A percentile compares a stretch with the other conserved stretches of the same genome.
Evolutionary conservation across 139 green algal genomes (phyloP).

Genomic region (Deuterostichococcus epilithicus): DNA sequence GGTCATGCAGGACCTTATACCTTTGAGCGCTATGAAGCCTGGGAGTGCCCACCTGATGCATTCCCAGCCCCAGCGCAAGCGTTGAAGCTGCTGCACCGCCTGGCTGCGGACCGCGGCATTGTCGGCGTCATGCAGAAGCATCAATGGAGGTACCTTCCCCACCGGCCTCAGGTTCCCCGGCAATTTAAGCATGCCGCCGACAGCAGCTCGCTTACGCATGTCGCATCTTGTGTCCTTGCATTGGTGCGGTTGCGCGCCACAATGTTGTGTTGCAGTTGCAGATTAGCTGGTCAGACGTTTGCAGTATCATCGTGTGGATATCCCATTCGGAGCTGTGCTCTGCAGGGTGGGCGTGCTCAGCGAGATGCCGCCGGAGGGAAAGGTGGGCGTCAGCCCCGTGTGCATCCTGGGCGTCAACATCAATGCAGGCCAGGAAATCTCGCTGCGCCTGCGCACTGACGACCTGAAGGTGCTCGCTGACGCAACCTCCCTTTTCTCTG

Average conservation of each 20-base stretch:
- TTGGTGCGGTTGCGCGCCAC: no score
- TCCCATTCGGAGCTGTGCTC: no score
- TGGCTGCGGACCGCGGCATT: conserved; percentile 69
- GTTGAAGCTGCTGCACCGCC: conserved; percentile 57
- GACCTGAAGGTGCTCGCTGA: conserved; percentile 45
- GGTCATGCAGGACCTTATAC: conserved; percentile 24
- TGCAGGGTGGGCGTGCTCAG: conserved; percentile 64
- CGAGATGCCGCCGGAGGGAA: conserved; percentile 82
- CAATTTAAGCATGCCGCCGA: no score
- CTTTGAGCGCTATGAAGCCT: conserved; percentile 34
- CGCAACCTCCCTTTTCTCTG: no score
- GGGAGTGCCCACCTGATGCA: conserved; percentile 20
- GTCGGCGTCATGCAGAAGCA: conserved; percentile 69
- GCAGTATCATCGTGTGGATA: no score
- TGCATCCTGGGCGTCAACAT: conserved; percentile 78
- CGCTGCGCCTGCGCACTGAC: conserved; percentile 82
- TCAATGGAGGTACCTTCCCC: conserved; percentile 10
- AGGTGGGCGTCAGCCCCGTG: conserved; percentile 61
- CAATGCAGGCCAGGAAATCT: conserved; percentile 80
- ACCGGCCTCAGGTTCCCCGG: background rate
- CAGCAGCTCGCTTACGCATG: no score
- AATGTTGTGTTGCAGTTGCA: no score
- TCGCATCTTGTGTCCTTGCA: no score
- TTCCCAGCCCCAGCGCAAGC: conserved; percentile 41
- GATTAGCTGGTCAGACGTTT: no score